Percentiles rank a stretch among this genome's conserved stretches.
Conservation (phyloP, 2,329 filamentous ascomycete species). For the Metarhizium anisopliae region DNA sequence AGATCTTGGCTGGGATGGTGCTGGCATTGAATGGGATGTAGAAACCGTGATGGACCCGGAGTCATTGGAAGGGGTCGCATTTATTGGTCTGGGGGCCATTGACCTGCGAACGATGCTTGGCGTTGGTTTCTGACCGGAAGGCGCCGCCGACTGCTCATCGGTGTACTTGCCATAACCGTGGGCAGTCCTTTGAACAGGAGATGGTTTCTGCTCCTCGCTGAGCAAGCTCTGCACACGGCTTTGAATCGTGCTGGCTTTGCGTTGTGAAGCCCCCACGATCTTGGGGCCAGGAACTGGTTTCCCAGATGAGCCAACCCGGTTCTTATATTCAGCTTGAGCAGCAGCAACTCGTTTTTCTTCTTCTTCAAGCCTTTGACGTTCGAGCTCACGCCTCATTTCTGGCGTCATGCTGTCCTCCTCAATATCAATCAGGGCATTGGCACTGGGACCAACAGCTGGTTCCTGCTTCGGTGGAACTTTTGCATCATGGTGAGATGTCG, state of each 20-base stretch:
- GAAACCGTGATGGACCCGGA: background rate
- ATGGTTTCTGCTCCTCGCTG: constrained; percentile 60
- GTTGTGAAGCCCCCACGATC: constrained; percentile 48
- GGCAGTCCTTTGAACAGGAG: constrained; percentile 58
- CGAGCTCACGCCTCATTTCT: constrained; percentile 83
- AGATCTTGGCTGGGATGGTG: constrained; percentile 14
- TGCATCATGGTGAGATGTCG: constrained; percentile 39
- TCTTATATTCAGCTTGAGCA: constrained; percentile 81
- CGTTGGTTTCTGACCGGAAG: constrained; percentile 26
- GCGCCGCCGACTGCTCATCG: constrained; percentile 35
- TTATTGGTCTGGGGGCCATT: background rate
- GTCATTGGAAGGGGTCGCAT: background rate
- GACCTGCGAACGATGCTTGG: constrained; percentile 46
- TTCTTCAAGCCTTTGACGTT: constrained; percentile 69
- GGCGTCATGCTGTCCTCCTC: constrained; percentile 67
- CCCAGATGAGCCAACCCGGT: constrained; percentile 45
- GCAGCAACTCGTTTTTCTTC: constrained; percentile 86
- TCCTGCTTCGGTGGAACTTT: constrained; percentile 72
- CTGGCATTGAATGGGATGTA: constrained; percentile 14
- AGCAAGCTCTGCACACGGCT: constrained; percentile 81
- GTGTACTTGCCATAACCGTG: constrained; percentile 88
- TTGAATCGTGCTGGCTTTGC: constrained; percentile 73
- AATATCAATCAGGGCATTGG: constrained; percentile 52
- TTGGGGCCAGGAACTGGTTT: constrained; percentile 38
- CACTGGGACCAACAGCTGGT: constrained; percentile 48